Conservation (phyloP, 179 eudicot species). For the Beta lomatogona region DNA sequence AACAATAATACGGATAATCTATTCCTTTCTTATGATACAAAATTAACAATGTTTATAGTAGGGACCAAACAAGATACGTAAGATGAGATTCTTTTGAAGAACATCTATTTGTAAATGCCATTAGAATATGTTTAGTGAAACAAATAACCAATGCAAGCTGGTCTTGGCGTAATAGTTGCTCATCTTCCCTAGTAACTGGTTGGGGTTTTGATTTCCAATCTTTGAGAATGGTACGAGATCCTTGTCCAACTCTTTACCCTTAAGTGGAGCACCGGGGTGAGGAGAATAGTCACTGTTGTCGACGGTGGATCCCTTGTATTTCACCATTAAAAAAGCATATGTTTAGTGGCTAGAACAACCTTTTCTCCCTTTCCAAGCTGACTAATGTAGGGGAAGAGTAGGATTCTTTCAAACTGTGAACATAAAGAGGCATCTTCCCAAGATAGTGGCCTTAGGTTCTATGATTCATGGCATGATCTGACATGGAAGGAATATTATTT, state of each 20-base stretch:
- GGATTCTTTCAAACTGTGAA: background rate
- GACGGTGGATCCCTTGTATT: too few species aligned
- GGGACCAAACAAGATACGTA: background rate
- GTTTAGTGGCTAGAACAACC: background rate
- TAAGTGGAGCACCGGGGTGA: too few species aligned
- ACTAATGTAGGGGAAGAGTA: background rate
- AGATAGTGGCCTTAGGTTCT: constrained; percentile 2
- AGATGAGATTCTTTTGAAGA: background rate
- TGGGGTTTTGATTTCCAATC: too few species aligned
- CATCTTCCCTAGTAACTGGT: too few species aligned
- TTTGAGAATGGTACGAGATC: too few species aligned
- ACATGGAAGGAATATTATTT: background rate
- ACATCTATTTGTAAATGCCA: background rate
- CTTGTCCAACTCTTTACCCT: too few species aligned
- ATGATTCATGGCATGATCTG: background rate
- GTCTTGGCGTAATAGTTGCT: too few species aligned
- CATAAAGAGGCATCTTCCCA: background rate
- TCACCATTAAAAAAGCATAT: background rate
- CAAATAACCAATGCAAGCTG: too few species aligned
- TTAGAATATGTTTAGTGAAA: background rate
- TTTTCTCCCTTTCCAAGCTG: background rate
- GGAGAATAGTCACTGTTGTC: too few species aligned
- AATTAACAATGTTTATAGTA: background rate
- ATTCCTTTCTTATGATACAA: background rate
- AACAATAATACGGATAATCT: background rate